phyloP scores from a whole-genome alignment of 169 alveolate genomes.

The Amoebophrya sp. region DNA sequence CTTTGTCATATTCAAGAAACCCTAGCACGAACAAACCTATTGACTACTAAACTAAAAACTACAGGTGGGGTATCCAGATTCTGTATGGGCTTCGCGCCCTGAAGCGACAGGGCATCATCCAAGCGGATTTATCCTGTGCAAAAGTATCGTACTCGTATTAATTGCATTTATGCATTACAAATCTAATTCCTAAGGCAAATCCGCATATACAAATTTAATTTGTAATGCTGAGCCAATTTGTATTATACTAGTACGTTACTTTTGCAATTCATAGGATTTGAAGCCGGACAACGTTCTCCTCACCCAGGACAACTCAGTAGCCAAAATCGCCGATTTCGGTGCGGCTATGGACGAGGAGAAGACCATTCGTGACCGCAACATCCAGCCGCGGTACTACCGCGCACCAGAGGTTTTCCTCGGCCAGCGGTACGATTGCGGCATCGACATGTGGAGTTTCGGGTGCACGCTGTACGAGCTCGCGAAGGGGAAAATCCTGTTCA shows the following conservation, averaged over 20 bases:
- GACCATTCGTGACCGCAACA: constrained; percentile 69
- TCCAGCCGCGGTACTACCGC: constrained; percentile 90
- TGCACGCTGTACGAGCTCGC: constrained; percentile 91
- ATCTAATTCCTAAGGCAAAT: too few relatives aligned
- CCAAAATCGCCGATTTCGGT: constrained; percentile 95
- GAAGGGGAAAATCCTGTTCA: constrained; percentile 92
- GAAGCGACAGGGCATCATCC: background rate
- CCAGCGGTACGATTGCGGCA: constrained; percentile 68
- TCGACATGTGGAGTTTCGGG: constrained; percentile 95
- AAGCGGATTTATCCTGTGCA: too few relatives aligned
- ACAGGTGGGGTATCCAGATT: constrained; percentile 24
- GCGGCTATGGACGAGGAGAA: constrained; percentile 66
- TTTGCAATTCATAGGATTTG: too few relatives aligned
- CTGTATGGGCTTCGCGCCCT: background rate
- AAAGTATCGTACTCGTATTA: too few relatives aligned
- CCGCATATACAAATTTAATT: too few relatives aligned
- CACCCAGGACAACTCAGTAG: constrained; percentile 63
- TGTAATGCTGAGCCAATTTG: too few relatives aligned
- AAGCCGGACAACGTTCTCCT: constrained; percentile 94
- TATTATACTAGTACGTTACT: too few relatives aligned
- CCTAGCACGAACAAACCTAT: too few relatives aligned
- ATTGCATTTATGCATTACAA: too few relatives aligned
- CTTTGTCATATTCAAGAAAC: too few relatives aligned
- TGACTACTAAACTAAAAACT: too few relatives aligned
- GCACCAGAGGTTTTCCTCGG: constrained; percentile 98